These are phyloP conservation scores for Fusarium sp. DNA, from an alignment of 2,329 filamentous ascomycete species.

Conservation along the genomic window DNA sequence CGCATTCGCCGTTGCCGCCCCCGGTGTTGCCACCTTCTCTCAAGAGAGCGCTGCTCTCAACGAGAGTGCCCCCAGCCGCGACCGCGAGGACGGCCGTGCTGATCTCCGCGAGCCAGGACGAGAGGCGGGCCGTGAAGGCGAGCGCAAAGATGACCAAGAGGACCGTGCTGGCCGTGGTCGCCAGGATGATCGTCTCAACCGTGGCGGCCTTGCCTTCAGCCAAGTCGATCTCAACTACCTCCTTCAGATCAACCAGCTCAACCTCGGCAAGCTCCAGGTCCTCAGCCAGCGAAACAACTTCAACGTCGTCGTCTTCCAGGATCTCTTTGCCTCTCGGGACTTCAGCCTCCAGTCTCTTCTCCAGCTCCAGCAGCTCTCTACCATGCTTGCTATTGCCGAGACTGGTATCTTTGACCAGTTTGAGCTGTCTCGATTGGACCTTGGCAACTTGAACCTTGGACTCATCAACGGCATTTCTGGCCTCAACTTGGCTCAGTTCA, in stretches of 20 bases:
- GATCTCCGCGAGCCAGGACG: neutral
- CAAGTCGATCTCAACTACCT: conserved; percentile 56
- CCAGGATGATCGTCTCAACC: conserved; percentile 5
- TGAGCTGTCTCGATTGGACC: conserved; percentile 40
- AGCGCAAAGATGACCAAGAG: neutral
- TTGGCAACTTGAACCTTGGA: conserved; percentile 44
- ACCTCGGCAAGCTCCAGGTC: conserved; percentile 53
- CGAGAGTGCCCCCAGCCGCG: conserved; percentile 7
- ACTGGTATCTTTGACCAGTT: conserved; percentile 45
- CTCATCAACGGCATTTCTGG: conserved; percentile 41
- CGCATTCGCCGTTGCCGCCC: conserved; percentile 55
- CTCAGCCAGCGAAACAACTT: conserved; percentile 55
- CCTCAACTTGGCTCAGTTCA: conserved; percentile 44
- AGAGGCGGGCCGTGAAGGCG: neutral
- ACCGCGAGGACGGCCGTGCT: neutral
- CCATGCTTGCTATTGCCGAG: conserved; percentile 46
- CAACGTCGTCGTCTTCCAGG: conserved; percentile 54
- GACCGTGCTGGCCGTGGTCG: conserved; percentile 43
- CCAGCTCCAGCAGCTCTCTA: conserved; percentile 54
- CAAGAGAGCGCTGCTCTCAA: conserved; percentile 12
- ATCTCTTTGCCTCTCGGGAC: conserved; percentile 51
- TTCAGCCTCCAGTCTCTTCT: conserved; percentile 54
- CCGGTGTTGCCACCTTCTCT: conserved; percentile 47
- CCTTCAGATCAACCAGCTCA: conserved; percentile 57
- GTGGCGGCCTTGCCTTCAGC: conserved; percentile 54